Percentiles rank a stretch among this genome's conserved stretches.
phyloP scores from a whole-genome alignment of 495 filamentous ascomycete genomes.

The Xylaria telfairii region DNA sequence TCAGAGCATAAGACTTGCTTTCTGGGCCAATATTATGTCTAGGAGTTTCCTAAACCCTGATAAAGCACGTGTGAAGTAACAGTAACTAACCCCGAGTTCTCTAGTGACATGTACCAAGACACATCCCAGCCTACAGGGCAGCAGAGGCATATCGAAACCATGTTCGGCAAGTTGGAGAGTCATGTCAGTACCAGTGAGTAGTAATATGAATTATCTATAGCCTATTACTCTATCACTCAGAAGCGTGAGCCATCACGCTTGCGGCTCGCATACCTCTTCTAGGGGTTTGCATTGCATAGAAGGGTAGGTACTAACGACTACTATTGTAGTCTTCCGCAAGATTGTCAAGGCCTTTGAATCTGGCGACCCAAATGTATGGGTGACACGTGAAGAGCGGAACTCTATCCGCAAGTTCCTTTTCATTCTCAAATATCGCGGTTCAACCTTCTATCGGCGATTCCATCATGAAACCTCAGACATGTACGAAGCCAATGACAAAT shows the following conservation, averaged over 20 bases:
- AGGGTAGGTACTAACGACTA: neutral
- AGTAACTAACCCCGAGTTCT: too few species aligned
- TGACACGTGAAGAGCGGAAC: slow-evolving; percentile 49
- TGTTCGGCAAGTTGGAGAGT: slow-evolving; percentile 44
- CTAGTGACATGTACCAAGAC: slow-evolving; percentile 56
- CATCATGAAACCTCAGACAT: slow-evolving; percentile 40
- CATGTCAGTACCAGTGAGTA: slow-evolving; percentile 31
- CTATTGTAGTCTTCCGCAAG: slow-evolving; percentile 34
- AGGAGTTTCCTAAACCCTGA: too few species aligned
- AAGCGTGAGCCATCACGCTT: neutral
- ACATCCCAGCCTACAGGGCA: slow-evolving; percentile 26
- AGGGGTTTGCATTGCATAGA: neutral
- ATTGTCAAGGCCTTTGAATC: slow-evolving; percentile 42
- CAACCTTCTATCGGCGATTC: slow-evolving; percentile 43
- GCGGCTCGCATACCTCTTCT: neutral
- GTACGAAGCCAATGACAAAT: slow-evolving; percentile 50
- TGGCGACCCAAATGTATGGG: slow-evolving; percentile 34
- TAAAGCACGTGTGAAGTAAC: too few species aligned
- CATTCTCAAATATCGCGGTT: slow-evolving; percentile 57
- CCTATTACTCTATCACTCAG: too few species aligned
- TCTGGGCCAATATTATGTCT: too few species aligned
- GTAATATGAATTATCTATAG: neutral
- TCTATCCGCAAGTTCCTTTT: slow-evolving; percentile 60
- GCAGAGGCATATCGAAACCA: slow-evolving; percentile 46
- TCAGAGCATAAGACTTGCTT: too few species aligned